Evolutionary conservation across 306 rosid species (phyloP).

Genomic region (Cercis canadensis): DNA sequence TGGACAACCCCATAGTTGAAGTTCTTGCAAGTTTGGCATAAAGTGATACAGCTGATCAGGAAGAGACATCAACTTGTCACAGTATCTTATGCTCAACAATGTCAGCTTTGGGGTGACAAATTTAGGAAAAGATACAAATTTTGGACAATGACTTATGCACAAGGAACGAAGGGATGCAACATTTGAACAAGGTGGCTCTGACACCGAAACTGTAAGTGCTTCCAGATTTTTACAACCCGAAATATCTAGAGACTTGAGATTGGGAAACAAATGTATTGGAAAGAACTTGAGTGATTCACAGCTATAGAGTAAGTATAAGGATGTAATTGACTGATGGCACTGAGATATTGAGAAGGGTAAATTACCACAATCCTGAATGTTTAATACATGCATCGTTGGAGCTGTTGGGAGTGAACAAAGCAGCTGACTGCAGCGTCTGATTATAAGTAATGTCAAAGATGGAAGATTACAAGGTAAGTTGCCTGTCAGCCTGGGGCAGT

Average conservation of each 20-base stretch:
- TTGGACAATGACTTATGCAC: conserved; percentile 39
- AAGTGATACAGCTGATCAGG: conserved; percentile 41
- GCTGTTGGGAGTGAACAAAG: conserved; percentile 37
- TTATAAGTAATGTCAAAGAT: conserved; percentile 39
- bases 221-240: conserved; percentile 40
- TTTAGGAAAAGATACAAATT: conserved; percentile 38
- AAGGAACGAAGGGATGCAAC: conserved; percentile 32
- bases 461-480: conserved; percentile 46
- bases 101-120: conserved; percentile 41
- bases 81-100: conserved; percentile 25
- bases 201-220: conserved; percentile 31
- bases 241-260: conserved; percentile 42
- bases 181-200: conserved; percentile 14
- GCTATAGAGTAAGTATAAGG: conserved; percentile 28
- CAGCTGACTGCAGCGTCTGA: conserved; percentile 37
- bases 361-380: conserved; percentile 32
- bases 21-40: conserved; percentile 43
- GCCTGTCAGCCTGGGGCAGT: conserved; percentile 39
- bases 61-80: conserved; percentile 45
- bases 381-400: conserved; percentile 17
- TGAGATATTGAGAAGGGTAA: conserved; percentile 28
- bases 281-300: conserved; percentile 43
- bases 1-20: conserved; percentile 43
- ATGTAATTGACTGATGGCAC: conserved; percentile 30
- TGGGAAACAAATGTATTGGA: conserved; percentile 43